Base-by-base conservation (phyloP, 202 grass and related monocot genomes). In the Schoenoplectus tabernaemontani region DNA sequence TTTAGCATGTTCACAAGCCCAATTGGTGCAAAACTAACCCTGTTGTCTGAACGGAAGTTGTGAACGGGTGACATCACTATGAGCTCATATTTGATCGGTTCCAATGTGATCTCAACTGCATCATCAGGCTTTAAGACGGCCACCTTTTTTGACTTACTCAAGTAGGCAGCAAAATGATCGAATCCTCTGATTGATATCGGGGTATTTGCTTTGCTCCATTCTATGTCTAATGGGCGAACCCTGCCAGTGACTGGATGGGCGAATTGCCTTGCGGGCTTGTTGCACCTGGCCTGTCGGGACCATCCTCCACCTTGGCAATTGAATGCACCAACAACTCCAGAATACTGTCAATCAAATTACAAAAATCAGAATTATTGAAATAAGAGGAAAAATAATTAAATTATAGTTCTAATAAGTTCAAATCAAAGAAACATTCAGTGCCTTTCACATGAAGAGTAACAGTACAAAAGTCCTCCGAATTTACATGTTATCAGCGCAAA, bases 231-330 rank as follows among this genome's bases (percentile, higher is more conserved):
- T 0, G 84, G 66, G 8, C 9, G 68, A 32, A 83, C 78, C 1
- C 28, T 19, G 20, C 89, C 82, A 2, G 83, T 69, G 62, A 90
- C 59, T 1, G 58, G 50, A 70, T 72, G 7, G 83, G 85, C 0
- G 83, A 56, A 73, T 90, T 85, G 15, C 83, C 83, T 22, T 68
- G 76, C 56, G 63, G 76, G 19, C 82, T 71, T 66, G 67, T 77
- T 66, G 77, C 82, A 0, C 2, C 46, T 0, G 83, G 85, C 68
- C 44, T 73, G 44, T 0, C 24, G 68, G 22, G 91, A 86, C 89
- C 92, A 96, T 0, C 92, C 92, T 12, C 82, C 87, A 23, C 92
- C 89, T 82, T 96, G 92, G 85, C 92, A 91, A 48, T 93, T 87
- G 80, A 93, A 93, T 5, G 65, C 84, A 39, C 86, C 91, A 17